phyloP scores from a whole-genome alignment of 2,329 filamentous ascomycete species.

The Ceratocystis harringtonii region DNA sequence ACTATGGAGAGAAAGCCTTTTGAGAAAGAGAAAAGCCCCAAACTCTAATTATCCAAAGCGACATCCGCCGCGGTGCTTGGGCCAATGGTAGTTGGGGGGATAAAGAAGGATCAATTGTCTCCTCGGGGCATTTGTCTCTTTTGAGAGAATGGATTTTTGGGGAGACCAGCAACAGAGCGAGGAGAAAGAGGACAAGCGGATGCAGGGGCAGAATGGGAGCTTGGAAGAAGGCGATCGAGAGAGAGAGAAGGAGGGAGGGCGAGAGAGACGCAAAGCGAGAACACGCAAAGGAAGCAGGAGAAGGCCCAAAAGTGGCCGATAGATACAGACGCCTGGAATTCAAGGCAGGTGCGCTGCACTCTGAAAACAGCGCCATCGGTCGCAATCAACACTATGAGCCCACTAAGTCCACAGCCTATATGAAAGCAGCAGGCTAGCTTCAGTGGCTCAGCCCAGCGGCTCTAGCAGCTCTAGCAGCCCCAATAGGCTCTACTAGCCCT shows the following conservation, averaged over 20 bases:
- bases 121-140: slow-evolving; percentile 1
- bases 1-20: too few species aligned
- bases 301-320: not conserved
- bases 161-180: not conserved
- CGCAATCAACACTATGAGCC: not conserved
- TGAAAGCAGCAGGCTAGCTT: too few species aligned
- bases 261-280: not conserved
- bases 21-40: not conserved
- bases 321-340: too few species aligned
- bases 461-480: too few species aligned
- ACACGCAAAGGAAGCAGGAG: not conserved
- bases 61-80: not conserved
- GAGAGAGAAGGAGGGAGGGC: not conserved
- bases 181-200: not conserved
- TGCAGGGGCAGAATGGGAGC: not conserved
- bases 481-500: too few species aligned
- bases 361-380: not conserved
- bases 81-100: not conserved
- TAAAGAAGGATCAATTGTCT: not conserved
- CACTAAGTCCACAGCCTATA: not conserved
- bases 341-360: not conserved
- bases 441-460: too few species aligned
- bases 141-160: not conserved
- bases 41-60: slow-evolving; percentile 1
- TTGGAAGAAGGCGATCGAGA: too few species aligned